phyloP scores from a whole-genome alignment of 176 grass and related monocot genomes.

The Tillandsia fasciculata region DNA sequence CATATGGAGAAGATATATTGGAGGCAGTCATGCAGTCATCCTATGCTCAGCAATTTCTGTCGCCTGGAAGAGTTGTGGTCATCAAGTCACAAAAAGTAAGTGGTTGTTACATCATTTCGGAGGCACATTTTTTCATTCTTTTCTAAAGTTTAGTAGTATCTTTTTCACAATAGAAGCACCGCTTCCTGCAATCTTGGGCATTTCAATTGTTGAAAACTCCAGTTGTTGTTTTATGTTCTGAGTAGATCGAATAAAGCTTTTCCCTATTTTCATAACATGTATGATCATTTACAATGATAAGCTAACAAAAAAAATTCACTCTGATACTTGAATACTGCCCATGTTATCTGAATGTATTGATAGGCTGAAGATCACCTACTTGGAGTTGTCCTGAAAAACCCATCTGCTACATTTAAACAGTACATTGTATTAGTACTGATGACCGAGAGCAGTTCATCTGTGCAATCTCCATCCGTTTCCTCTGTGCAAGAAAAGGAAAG shows the following conservation, averaged over 20 bases:
- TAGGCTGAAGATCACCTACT: slow-evolving; percentile 94
- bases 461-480: slow-evolving; percentile 11
- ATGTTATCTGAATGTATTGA: slow-evolving; percentile 21
- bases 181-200: too few species aligned
- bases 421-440: slow-evolving; percentile 76
- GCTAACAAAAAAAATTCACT: not conserved
- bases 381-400: slow-evolving; percentile 67
- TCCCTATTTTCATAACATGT: not conserved
- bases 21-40: slow-evolving; percentile 58
- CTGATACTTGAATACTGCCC: slow-evolving; percentile 9
- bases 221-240: too few species aligned
- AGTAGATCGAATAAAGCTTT: not conserved
- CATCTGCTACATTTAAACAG: slow-evolving; percentile 41
- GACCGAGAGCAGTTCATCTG: slow-evolving; percentile 49
- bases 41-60: slow-evolving; percentile 57
- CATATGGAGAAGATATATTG: slow-evolving; percentile 47
- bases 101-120: too few species aligned
- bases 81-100: slow-evolving; percentile 86
- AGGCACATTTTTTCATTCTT: not conserved
- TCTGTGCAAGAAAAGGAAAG: slow-evolving; percentile 37
- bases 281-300: not conserved
- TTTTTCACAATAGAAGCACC: too few species aligned
- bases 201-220: too few species aligned
- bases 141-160: too few species aligned
- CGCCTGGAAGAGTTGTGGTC: slow-evolving; percentile 67